phyloP scores from a whole-genome alignment of 257 asterid genomes.

The Avicennia marina region DNA sequence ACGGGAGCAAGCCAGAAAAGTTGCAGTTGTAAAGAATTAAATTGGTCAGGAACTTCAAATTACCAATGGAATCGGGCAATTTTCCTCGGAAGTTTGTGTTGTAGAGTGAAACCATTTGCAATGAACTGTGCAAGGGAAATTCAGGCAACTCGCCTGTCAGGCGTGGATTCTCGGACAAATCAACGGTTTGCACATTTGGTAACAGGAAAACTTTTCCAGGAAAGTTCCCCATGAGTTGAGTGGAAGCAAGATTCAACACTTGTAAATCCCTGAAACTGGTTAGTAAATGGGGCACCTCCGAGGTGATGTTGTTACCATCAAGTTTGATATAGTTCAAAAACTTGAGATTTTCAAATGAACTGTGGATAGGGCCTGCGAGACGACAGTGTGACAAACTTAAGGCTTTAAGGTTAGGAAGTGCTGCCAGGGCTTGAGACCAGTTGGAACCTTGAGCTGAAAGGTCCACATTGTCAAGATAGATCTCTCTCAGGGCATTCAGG shows the following conservation, averaged over 20 bases:
- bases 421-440: slow-evolving; percentile 30
- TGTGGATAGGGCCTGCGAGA: slow-evolving; percentile 20
- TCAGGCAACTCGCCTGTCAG: slow-evolving; percentile 24
- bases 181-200: slow-evolving; percentile 14
- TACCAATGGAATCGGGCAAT: slow-evolving; percentile 23
- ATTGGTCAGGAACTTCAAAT: slow-evolving; percentile 21
- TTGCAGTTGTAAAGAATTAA: slow-evolving; percentile 26
- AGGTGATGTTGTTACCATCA: slow-evolving; percentile 17
- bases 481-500: slow-evolving; percentile 8
- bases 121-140: slow-evolving; percentile 18
- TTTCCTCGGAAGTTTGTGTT: slow-evolving; percentile 19
- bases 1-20: slow-evolving; percentile 29
- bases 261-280: slow-evolving; percentile 22
- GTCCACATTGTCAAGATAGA: slow-evolving; percentile 22
- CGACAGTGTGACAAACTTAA: slow-evolving; percentile 22
- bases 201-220: slow-evolving; percentile 18
- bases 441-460: slow-evolving; percentile 29
- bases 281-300: slow-evolving; percentile 24
- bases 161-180: slow-evolving; percentile 14
- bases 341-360: slow-evolving; percentile 17
- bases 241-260: slow-evolving; percentile 15
- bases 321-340: slow-evolving; percentile 20
- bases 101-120: slow-evolving; percentile 10
- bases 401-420: slow-evolving; percentile 20
- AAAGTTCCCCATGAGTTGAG: slow-evolving; percentile 21